Percentiles rank a stretch among this genome's conserved stretches.
These are phyloP conservation scores for Rhododendron mucronatum DNA, from an alignment of 148 eudicot genomes.

Conservation along the genomic window DNA sequence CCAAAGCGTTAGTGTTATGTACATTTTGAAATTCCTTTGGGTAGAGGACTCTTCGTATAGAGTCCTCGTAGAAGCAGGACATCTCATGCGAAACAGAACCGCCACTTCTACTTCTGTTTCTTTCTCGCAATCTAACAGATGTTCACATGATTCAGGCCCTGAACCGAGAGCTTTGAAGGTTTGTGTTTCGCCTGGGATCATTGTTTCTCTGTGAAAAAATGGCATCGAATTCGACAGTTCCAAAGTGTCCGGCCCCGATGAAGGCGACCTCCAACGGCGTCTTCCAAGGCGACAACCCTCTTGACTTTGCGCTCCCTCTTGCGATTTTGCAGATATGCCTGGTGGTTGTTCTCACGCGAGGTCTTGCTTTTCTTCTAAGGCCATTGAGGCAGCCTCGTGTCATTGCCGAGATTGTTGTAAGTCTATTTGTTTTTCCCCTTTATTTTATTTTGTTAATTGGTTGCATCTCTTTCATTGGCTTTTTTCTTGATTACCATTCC, in stretches of 20 bases:
- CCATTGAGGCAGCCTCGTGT: conserved; percentile 85
- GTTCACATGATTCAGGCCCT: background rate
- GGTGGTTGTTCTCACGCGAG: conserved; percentile 57
- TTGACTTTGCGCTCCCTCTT: conserved; percentile 61
- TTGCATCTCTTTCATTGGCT: background rate
- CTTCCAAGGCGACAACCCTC: conserved; percentile 68
- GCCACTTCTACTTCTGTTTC: background rate
- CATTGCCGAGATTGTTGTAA: conserved; percentile 74
- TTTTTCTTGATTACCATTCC: background rate
- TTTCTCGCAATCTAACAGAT: background rate
- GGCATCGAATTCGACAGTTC: background rate
- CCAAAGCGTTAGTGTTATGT: no score
- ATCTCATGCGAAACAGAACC: background rate
- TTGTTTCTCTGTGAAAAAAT: background rate
- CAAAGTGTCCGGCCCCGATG: conserved; percentile 51
- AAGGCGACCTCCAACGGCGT: conserved; percentile 64
- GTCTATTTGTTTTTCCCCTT: background rate
- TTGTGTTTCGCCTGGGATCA: background rate
- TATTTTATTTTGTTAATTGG: background rate
- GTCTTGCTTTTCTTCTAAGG: conserved; percentile 50
- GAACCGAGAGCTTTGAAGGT: background rate
- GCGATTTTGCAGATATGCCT: conserved; percentile 61
- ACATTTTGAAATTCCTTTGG: background rate
- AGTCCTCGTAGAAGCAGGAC: background rate
- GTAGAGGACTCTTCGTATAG: background rate